phyloP scores from a whole-genome alignment of 768 basidiomycete species.

The Pulveroboletus sp. region DNA sequence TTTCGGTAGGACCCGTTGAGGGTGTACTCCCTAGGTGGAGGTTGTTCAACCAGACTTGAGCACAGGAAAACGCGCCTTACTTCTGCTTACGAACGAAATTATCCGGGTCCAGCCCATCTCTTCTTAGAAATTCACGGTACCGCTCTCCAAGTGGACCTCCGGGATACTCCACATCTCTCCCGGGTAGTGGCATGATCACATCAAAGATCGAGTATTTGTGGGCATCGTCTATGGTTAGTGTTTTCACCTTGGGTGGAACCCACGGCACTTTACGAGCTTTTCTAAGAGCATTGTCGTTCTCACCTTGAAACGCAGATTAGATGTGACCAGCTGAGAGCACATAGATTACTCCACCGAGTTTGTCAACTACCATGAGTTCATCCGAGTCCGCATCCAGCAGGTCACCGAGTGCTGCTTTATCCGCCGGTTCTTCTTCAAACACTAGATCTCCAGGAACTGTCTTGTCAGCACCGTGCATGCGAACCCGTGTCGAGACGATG shows the following conservation, averaged over 20 bases:
- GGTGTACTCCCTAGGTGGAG: conserved; percentile 70
- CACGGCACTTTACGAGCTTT: conserved; percentile 40
- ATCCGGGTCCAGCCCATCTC: conserved; percentile 87
- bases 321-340: neutral
- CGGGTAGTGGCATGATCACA: conserved; percentile 96
- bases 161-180: conserved; percentile 90
- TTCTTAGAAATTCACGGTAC: conserved; percentile 73
- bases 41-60: conserved; percentile 6
- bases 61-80: conserved; percentile 38
- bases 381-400: conserved; percentile 26
- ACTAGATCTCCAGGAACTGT: conserved; percentile 91
- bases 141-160: conserved; percentile 81
- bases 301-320: conserved; percentile 19
- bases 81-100: conserved; percentile 88
- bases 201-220: conserved; percentile 86
- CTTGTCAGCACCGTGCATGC: conserved; percentile 63
- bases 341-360: conserved; percentile 26
- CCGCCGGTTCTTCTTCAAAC: conserved; percentile 44
- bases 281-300: conserved; percentile 13
- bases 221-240: conserved; percentile 71
- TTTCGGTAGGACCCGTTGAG: conserved; percentile 91
- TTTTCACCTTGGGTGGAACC: conserved; percentile 67
- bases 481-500: conserved; percentile 90
- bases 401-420: conserved; percentile 26
- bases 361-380: conserved; percentile 32